Evolutionary conservation across 2,329 filamentous ascomycete genomes (phyloP).

Genomic region (Botryotinia calthae): DNA sequence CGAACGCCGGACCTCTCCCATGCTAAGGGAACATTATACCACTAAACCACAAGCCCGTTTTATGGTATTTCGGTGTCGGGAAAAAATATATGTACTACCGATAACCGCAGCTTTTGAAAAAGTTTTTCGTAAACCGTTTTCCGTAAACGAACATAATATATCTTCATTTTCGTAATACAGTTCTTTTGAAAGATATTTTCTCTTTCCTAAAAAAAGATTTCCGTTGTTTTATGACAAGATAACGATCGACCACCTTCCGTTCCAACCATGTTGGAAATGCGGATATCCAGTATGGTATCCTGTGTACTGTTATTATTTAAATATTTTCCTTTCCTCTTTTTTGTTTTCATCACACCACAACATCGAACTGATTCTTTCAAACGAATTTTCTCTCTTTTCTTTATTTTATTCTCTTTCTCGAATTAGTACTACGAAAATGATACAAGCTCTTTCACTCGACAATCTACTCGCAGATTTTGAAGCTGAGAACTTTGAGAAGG

Average conservation of each 20-base stretch:
- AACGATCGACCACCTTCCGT: not conserved
- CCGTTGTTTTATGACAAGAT: not conserved
- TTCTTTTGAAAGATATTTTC: not conserved
- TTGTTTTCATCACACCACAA: no score
- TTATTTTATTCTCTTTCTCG: no score
- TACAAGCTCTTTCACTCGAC: no score
- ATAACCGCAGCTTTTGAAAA: not conserved
- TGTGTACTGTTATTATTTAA: no score
- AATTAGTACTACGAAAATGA: no score
- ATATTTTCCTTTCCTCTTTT: no score
- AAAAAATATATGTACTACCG: not conserved
- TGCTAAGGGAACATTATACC: constrained; percentile 4
- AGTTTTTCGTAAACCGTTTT: not conserved
- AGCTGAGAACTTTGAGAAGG: not conserved
- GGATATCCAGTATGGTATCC: not conserved
- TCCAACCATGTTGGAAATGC: not conserved
- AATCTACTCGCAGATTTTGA: not conserved
- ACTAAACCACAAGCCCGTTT: not conserved
- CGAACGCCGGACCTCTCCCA: not conserved
- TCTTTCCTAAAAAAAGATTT: not conserved
- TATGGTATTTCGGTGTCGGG: not conserved
- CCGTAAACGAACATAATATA: not conserved
- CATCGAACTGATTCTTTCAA: no score
- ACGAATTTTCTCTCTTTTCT: no score
- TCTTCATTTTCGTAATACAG: not conserved